Evolutionary conservation across 345 rosid genomes (phyloP), one percentile per base, ranked within the genome.

Genomic region (Boechera stricta): DNA sequence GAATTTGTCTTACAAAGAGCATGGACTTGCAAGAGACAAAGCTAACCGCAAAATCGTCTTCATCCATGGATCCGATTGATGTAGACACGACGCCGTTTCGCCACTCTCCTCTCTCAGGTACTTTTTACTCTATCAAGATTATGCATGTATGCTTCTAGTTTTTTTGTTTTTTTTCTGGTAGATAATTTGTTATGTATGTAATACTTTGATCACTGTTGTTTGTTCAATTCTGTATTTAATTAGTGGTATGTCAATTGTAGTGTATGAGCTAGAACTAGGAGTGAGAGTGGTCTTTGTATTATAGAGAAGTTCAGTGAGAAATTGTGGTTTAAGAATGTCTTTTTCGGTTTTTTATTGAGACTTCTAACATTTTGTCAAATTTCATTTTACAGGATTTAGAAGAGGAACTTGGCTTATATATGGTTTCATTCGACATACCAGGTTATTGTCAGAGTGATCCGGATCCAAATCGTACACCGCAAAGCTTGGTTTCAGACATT

Each of bases 361-460:
- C 13, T 41, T 41, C 53, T 18, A 16, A 49, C 11, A 18, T 49
- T 39, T 39, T 39, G 12, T 52, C 26, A 16, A 21, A 16, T 52
- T 21, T 1, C 47, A 11, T 60, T 48, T 64, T 70, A 41, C 78
- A 88, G 90, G 85, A 80, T 7, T 49, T 83, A 64, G 35, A 81
- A 1, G 82, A 89, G 55, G 87, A 82, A 24, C 67, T 85, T 18
- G 72, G 85, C 9, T n/a, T 89, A 48, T 83, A 85, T 76, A 38
- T 82, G n/a, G 85, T 89, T 64, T 85, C 88, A n/a, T 87, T 83
- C 26, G 89, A 89, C 48, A 81, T 81, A 74, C 85, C 91, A 4
- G 88, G 93, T 45, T 89, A 89, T 61, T 86, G 91, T 42, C 87
- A 89, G 73, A 89, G 93, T 10, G 89, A 86, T 57, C 88, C 87